These are phyloP conservation scores for Fusarium agapanthi DNA, from an alignment of 2,329 filamentous ascomycete species.

Conservation along the genomic window DNA sequence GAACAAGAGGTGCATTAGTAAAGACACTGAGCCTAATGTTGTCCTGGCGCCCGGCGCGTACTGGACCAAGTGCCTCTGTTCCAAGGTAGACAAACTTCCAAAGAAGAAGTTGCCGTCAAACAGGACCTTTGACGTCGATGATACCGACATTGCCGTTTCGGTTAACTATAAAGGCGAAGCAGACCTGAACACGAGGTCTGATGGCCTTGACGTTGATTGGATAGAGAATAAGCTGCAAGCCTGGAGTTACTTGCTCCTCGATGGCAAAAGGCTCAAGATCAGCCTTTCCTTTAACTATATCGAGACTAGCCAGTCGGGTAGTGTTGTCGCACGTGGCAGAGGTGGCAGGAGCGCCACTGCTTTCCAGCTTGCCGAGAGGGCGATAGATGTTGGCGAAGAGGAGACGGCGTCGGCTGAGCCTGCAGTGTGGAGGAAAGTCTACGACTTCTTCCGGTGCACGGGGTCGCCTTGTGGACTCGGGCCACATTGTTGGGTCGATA, in stretches of 20 bases:
- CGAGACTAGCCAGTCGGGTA: background rate
- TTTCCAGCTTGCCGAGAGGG: background rate
- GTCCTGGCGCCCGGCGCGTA: background rate
- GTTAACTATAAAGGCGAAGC: too few species aligned
- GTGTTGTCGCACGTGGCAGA: background rate
- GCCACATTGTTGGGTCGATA: slow-evolving; percentile 1
- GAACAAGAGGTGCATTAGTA: background rate
- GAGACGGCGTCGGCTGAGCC: background rate
- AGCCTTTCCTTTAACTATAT: background rate
- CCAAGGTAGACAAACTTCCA: background rate
- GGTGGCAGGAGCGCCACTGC: background rate
- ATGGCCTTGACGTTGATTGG: too few species aligned
- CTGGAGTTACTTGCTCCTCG: background rate
- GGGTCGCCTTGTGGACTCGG: background rate
- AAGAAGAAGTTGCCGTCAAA: background rate
- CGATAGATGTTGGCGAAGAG: background rate
- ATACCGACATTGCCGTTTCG: background rate
- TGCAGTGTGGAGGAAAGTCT: background rate
- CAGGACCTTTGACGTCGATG: background rate
- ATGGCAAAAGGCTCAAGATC: background rate
- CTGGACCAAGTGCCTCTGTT: background rate
- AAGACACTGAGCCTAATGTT: background rate
- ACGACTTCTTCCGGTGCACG: background rate
- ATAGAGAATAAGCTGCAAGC: background rate
- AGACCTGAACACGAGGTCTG: too few species aligned